These are phyloP conservation scores for Coniochaeta ligniaria DNA, from an alignment of 2,329 filamentous ascomycete species.

Conservation along the genomic window DNA sequence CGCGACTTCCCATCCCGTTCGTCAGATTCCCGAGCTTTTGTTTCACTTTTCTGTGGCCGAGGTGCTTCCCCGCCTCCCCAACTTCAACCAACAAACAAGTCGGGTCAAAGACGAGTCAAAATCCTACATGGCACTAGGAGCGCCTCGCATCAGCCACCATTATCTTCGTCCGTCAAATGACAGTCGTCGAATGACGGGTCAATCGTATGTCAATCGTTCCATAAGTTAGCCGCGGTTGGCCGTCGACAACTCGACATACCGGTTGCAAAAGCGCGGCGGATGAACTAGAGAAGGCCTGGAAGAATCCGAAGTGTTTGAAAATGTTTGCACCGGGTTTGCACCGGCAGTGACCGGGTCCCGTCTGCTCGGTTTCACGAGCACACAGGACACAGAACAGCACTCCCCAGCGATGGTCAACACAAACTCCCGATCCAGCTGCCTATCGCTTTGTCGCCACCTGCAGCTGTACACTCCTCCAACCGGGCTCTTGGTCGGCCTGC, in stretches of 20 bases:
- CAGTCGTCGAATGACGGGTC: too few species aligned
- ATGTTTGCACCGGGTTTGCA: not conserved
- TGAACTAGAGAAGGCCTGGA: not conserved
- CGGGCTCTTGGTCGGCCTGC: not conserved
- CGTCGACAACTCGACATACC: not conserved
- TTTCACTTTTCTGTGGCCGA: not conserved
- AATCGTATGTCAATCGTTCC: slow-evolving; percentile 1
- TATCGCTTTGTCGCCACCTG: not conserved
- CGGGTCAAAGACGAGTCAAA: not conserved
- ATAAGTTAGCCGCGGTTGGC: not conserved
- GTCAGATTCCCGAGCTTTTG: not conserved
- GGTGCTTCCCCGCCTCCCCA: not conserved
- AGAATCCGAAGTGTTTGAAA: not conserved
- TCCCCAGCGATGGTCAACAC: not conserved
- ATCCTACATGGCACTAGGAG: not conserved
- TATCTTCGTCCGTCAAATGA: not conserved
- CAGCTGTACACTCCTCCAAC: not conserved
- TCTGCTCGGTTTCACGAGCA: not conserved
- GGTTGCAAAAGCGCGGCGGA: not conserved
- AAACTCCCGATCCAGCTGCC: not conserved
- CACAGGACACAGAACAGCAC: not conserved
- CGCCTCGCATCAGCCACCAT: not conserved
- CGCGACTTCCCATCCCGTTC: not conserved
- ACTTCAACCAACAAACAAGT: not conserved
- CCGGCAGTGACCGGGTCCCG: not conserved